Evolutionary conservation across 106 monocot species (phyloP), one percentile per base, ranked within the genome.

Genomic region (Triglochin maritima): DNA sequence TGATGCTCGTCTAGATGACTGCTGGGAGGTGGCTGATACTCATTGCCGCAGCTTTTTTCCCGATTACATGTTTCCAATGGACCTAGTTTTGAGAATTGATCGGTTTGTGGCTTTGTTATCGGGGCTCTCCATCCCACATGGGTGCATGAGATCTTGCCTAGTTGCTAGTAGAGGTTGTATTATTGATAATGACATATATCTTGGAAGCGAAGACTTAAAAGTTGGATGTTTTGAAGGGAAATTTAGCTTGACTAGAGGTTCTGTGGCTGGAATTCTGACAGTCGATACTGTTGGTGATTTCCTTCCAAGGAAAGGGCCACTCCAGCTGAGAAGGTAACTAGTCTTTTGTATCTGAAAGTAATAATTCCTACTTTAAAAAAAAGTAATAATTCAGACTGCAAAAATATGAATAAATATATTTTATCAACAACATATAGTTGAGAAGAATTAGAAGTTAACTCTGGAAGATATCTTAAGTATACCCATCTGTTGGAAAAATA

Each of bases 1-100:
- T 67, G 88, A 93, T 70, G 93, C 93, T 3, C 79, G 88, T 13
- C 47, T 86, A 41, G 93, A 93, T 69, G 88, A 93, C 58, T 81
- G 83, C 46, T 93, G 93, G 93, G 85, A 93, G 82, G 93, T 93
- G 71, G 93, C 88, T 42, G 88, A 93, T 69, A 93, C 93, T 49
- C 88, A 93, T 59, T 88, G 93, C 47, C 83, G 93, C 78, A 78
- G 81, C 47, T 93, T 93, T 71, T 93, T 88, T 71, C 93, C 93
- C 29, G 29, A 86, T 52, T 82, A 84, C 67, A 78, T 65, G 7
- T 94, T 94, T 56, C 94, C 94, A 4, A n/a, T 86, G 42, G 94
- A 94, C 83, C 63, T 94, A 46, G 57, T 79, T 46, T 75, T 89
- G 57, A 76, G 86, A 55, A 71, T 94, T 52, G 72, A 94, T 69